Evolutionary conservation across 176 grass and related monocot species (phyloP).

Genomic region (Oryza longistaminata): DNA sequence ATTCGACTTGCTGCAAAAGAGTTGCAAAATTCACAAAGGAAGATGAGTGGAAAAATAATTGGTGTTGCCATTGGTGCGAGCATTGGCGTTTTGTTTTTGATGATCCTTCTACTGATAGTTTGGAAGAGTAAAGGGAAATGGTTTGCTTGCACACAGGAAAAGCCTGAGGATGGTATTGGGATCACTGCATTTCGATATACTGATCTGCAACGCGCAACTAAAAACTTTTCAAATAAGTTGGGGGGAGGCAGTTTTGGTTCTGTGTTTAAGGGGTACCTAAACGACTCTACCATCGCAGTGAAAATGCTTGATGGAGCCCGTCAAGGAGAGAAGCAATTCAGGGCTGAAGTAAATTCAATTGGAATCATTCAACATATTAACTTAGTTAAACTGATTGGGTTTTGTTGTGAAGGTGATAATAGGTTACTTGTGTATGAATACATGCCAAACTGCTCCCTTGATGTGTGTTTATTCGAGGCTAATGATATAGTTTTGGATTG

Average conservation of each 20-base stretch:
- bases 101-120: constrained; percentile 14
- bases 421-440: constrained; percentile 72
- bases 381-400: constrained; percentile 49
- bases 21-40: constrained; percentile 2
- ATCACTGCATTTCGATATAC: constrained; percentile 32
- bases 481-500: constrained; percentile 21
- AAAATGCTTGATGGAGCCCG: constrained; percentile 45
- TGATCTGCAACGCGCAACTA: constrained; percentile 44
- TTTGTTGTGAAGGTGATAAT: constrained; percentile 46
- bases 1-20: constrained; percentile 54
- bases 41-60: not conserved
- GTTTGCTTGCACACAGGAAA: not conserved
- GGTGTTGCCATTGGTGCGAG: constrained; percentile 4
- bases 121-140: constrained; percentile 9
- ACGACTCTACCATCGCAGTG: constrained; percentile 45
- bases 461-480: constrained; percentile 40
- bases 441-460: constrained; percentile 55
- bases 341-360: constrained; percentile 25
- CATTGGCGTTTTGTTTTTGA: not conserved
- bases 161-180: constrained; percentile 3
- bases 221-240: constrained; percentile 52
- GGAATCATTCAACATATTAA: constrained; percentile 53
- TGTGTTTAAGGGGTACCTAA: constrained; percentile 50
- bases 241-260: constrained; percentile 59
- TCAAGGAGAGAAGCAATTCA: constrained; percentile 60